Evolutionary conservation across 495 filamentous ascomycete species (phyloP).

Genomic region (Hyaloscypha finlandica): DNA sequence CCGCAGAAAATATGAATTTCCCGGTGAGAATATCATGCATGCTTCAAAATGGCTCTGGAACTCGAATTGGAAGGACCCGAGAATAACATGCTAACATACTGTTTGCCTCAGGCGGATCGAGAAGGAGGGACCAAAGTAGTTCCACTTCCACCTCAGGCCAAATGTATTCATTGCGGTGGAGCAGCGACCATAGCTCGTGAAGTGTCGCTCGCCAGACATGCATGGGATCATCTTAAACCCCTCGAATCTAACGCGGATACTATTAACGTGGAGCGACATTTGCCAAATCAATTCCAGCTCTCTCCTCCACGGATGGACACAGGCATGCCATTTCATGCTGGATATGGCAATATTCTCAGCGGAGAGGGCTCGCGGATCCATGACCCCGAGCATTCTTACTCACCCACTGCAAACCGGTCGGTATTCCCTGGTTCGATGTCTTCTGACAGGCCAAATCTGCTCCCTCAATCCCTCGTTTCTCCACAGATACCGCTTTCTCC

Average conservation of each 20-base stretch:
- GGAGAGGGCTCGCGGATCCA: not conserved
- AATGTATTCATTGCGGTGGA: slow-evolving; percentile 35
- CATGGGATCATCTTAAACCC: slow-evolving; percentile 38
- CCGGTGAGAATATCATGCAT: slow-evolving; percentile 22
- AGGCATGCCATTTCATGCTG: slow-evolving; percentile 21
- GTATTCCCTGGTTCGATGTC: slow-evolving; percentile 8
- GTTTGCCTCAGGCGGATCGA: slow-evolving; percentile 25
- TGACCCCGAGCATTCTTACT: slow-evolving; percentile 1
- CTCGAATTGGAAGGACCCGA: not conserved
- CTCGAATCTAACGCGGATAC: slow-evolving; percentile 38
- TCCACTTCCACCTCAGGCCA: slow-evolving; percentile 32
- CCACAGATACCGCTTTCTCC: slow-evolving; percentile 22
- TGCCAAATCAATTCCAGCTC: slow-evolving; percentile 37
- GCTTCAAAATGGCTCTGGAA: not conserved
- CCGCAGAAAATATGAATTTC: slow-evolving; percentile 26
- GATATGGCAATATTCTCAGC: slow-evolving; percentile 22
- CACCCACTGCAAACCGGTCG: not conserved
- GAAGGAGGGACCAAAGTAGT: slow-evolving; percentile 16
- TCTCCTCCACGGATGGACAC: slow-evolving; percentile 33
- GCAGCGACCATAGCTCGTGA: slow-evolving; percentile 37
- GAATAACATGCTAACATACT: not conserved
- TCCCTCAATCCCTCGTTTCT: slow-evolving; percentile 10
- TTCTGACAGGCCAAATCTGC: slow-evolving; percentile 3
- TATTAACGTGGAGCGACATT: slow-evolving; percentile 40
- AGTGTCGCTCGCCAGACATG: slow-evolving; percentile 32